Conservation (phyloP, 1,284 basidiomycete genomes). For the Pulveroboletus sp. region DNA sequence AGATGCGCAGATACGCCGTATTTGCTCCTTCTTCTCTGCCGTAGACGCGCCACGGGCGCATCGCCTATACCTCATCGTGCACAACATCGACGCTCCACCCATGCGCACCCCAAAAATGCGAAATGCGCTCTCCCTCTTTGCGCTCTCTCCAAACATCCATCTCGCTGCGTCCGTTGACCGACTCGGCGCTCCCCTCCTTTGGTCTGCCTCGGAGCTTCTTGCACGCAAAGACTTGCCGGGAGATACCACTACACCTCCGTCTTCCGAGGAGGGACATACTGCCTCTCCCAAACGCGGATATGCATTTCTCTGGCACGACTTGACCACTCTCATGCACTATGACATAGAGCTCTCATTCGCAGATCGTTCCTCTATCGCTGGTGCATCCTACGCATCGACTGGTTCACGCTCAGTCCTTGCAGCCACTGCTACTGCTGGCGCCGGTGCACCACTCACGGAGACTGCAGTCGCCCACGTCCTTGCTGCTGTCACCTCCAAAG, state of each 20-base stretch:
- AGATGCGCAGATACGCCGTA: slow-evolving; percentile 65
- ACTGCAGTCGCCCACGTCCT: slow-evolving; percentile 83
- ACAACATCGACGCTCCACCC: slow-evolving; percentile 82
- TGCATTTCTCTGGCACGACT: slow-evolving; percentile 86
- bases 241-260: neutral
- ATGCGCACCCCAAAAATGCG: slow-evolving; percentile 65
- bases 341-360: slow-evolving; percentile 73
- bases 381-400: slow-evolving; percentile 43
- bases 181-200: slow-evolving; percentile 77
- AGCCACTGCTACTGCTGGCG: slow-evolving; percentile 35
- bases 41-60: slow-evolving; percentile 34
- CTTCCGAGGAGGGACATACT: slow-evolving; percentile 11
- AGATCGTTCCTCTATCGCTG: slow-evolving; percentile 63
- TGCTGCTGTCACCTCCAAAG: slow-evolving; percentile 83
- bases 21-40: slow-evolving; percentile 62
- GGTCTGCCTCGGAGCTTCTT: slow-evolving; percentile 62
- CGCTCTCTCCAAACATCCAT: slow-evolving; percentile 72
- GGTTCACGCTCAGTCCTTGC: slow-evolving; percentile 43
- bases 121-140: slow-evolving; percentile 68
- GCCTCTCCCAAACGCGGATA: slow-evolving; percentile 54
- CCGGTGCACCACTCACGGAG: slow-evolving; percentile 61
- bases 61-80: slow-evolving; percentile 76
- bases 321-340: slow-evolving; percentile 82
- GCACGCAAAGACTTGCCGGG: slow-evolving; percentile 38
- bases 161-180: slow-evolving; percentile 85